A percentile compares a stretch with the other conserved stretches of the same genome.
phyloP scores from a whole-genome alignment of 805 yeast genomes.

The Limtongia smithiae region DNA sequence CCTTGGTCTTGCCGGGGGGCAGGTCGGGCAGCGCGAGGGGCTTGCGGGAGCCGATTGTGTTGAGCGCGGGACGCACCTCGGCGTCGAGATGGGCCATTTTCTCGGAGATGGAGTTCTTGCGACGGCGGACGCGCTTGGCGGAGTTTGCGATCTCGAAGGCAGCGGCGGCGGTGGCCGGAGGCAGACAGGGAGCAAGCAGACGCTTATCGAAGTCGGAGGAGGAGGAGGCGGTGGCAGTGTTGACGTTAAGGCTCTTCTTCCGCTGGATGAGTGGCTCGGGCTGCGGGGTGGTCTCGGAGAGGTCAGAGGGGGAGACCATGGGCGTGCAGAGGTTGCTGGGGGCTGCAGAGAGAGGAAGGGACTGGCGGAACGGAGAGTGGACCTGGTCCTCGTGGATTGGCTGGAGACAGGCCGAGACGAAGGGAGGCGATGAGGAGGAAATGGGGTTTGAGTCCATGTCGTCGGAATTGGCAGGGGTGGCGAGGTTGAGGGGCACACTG shows the following conservation, averaged over 20 bases:
- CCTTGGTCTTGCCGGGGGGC: conserved; percentile 29
- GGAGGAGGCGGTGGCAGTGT: too few relatives aligned
- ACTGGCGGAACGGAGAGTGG: too few relatives aligned
- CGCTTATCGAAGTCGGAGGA: too few relatives aligned
- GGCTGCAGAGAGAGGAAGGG: too few relatives aligned
- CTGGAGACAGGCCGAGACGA: too few relatives aligned
- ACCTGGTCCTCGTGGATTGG: too few relatives aligned
- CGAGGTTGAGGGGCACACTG: too few relatives aligned
- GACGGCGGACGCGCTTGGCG: conserved; percentile 28
- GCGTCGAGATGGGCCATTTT: conserved; percentile 21
- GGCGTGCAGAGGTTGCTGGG: too few relatives aligned
- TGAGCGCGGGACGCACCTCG: conserved; percentile 23
- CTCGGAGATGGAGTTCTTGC: conserved; percentile 27
- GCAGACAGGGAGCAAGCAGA: conserved; percentile 18
- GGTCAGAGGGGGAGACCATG: background rate
- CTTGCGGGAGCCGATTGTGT: conserved; percentile 27
- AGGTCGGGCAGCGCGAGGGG: conserved; percentile 25
- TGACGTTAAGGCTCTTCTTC: background rate
- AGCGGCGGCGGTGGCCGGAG: conserved; percentile 22
- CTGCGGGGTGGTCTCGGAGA: background rate
- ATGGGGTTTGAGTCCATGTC: too few relatives aligned
- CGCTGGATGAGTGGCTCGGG: background rate
- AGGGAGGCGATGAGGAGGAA: too few relatives aligned
- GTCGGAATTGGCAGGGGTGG: too few relatives aligned
- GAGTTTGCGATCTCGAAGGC: conserved; percentile 25